Conservation (phyloP, 2,329 filamentous ascomycete species). For the Metarhizium rileyi region DNA sequence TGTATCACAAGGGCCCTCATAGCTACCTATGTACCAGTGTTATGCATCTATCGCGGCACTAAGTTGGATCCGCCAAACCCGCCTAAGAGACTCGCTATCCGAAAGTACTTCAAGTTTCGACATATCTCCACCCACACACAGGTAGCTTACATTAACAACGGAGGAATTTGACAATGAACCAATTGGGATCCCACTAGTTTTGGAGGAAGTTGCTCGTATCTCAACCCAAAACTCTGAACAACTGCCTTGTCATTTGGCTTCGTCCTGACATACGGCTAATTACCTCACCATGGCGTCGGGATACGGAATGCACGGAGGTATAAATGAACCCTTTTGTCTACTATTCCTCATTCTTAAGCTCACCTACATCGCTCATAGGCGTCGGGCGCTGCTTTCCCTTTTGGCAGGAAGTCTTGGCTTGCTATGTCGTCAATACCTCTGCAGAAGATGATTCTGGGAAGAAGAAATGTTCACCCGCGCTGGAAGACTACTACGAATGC, state of each 20-base stretch:
- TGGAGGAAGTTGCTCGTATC: background rate
- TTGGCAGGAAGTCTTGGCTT: constrained; percentile 98
- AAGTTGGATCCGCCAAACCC: background rate
- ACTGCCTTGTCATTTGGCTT: background rate
- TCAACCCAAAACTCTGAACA: background rate
- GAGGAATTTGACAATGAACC: background rate
- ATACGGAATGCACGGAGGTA: constrained; percentile 73
- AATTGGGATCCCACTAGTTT: background rate
- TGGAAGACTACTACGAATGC: constrained; percentile 99
- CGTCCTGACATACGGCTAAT: constrained; percentile 11
- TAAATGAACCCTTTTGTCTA: constrained; percentile 20
- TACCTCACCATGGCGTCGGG: constrained; percentile 62
- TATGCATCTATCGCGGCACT: constrained; percentile 7
- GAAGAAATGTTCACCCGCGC: constrained; percentile 72
- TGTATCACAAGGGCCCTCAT: too few species aligned
- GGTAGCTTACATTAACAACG: background rate
- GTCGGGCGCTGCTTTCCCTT: constrained; percentile 88
- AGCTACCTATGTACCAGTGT: background rate
- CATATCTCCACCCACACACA: too few species aligned
- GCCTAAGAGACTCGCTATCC: background rate
- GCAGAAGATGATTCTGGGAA: constrained; percentile 71
- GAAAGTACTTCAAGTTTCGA: background rate
- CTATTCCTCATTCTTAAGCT: constrained; percentile 6
- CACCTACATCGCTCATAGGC: constrained; percentile 30
- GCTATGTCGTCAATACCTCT: constrained; percentile 90